phyloP scores from a whole-genome alignment of 305 asterid genomes.

The Plantago lanceolata region DNA sequence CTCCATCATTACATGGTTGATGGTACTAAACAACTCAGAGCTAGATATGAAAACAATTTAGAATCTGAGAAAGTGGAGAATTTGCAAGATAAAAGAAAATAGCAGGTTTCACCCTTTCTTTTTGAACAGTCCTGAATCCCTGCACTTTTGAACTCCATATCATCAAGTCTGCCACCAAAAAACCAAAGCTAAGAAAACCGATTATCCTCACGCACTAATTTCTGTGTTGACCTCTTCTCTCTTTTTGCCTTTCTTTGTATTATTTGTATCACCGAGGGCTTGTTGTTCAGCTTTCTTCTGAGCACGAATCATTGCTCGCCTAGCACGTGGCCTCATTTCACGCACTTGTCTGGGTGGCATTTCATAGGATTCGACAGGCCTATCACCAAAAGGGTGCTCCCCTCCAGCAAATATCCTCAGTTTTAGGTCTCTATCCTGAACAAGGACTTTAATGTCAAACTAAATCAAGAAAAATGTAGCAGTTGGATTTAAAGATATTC shows the following conservation, averaged over 20 bases:
- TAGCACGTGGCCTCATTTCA: conserved; percentile 82
- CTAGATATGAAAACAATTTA: too few relatives aligned
- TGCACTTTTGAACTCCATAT: neutral
- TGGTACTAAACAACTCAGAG: too few relatives aligned
- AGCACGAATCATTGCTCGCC: conserved; percentile 87
- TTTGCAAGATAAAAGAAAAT: neutral
- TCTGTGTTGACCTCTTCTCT: conserved; percentile 40
- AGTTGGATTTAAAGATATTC: neutral
- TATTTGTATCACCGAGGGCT: conserved; percentile 38
- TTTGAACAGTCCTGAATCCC: neutral
- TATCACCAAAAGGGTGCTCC: conserved; percentile 87
- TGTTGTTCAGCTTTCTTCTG: conserved; percentile 83
- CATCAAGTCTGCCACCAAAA: neutral
- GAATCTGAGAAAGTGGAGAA: too few relatives aligned
- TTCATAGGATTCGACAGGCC: conserved; percentile 56
- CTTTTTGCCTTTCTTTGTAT: conserved; percentile 54
- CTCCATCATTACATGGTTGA: too few relatives aligned
- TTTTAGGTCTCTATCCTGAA: conserved; percentile 70
- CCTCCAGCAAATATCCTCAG: conserved; percentile 74
- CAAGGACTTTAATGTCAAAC: conserved; percentile 5
- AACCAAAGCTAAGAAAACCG: conserved; percentile 7
- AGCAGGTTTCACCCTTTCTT: neutral
- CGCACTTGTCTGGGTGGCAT: conserved; percentile 91
- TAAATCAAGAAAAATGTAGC: conserved; percentile 5
- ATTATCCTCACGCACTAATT: conserved; percentile 29